A percentile compares a stretch with the other conserved stretches of the same genome.
Conservation (phyloP, 495 filamentous ascomycete species). For the Neurospora sp. region DNA sequence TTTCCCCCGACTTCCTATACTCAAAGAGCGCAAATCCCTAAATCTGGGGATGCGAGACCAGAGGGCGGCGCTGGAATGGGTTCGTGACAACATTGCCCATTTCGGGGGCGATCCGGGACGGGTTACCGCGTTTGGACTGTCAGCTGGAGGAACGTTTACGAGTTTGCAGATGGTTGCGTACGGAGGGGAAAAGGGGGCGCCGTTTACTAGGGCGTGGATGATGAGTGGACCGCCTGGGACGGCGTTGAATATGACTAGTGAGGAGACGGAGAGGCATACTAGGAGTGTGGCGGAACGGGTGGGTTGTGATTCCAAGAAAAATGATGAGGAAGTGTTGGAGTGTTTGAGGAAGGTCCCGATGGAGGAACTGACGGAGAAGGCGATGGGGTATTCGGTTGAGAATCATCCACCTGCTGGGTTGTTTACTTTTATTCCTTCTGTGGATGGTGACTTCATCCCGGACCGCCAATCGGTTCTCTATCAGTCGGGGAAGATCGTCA, state of each 20-base stretch:
- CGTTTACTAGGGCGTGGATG: constrained; percentile 25
- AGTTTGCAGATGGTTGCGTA: constrained; percentile 27
- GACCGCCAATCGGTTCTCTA: constrained; percentile 14
- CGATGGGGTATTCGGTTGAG: constrained; percentile 12
- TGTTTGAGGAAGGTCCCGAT: constrained; percentile 25
- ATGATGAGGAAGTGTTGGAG: constrained; percentile 17
- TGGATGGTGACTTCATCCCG: constrained; percentile 22
- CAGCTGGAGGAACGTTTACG: constrained; percentile 13
- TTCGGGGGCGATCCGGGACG: constrained; percentile 35
- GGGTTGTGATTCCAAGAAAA: not conserved
- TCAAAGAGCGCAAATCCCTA: constrained; percentile 8
- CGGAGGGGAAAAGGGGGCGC: constrained; percentile 20
- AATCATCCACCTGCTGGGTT: constrained; percentile 15
- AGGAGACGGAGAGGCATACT: constrained; percentile 26
- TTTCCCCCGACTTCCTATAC: constrained; percentile 8
- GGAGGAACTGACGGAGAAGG: constrained; percentile 20
- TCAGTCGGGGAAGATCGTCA: constrained; percentile 17
- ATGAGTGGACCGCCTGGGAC: constrained; percentile 36
- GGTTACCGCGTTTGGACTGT: constrained; percentile 17
- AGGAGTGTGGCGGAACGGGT: constrained; percentile 19
- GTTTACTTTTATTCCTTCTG: constrained; percentile 20
- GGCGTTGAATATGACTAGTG: constrained; percentile 31
- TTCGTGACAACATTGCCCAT: constrained; percentile 37
- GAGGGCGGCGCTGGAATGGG: constrained; percentile 18
- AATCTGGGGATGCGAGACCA: constrained; percentile 26